Evolutionary conservation across 495 filamentous ascomycete species (phyloP).

Genomic region (Penicillium silybi): DNA sequence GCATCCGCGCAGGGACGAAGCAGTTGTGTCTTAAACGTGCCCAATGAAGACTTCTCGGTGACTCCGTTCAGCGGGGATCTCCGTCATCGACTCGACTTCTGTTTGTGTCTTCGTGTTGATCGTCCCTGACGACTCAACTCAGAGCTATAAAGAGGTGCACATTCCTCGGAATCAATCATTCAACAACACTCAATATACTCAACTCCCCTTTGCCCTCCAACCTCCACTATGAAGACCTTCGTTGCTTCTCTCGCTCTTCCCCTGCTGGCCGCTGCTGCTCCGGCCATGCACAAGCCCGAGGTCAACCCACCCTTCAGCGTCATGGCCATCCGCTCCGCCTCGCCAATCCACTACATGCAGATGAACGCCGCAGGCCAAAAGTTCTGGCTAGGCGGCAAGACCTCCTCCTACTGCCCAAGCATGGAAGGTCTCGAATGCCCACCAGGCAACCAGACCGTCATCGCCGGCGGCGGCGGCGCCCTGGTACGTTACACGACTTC

Average conservation of each 20-base stretch:
- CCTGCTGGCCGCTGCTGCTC: slow-evolving; percentile 28
- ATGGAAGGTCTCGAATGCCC: slow-evolving; percentile 29
- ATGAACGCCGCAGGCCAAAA: slow-evolving; percentile 37
- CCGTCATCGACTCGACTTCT: slow-evolving; percentile 4
- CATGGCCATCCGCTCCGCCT: slow-evolving; percentile 38
- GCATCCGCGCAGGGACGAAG: background rate
- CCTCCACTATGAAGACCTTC: slow-evolving; percentile 28
- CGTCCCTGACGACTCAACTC: background rate
- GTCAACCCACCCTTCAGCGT: slow-evolving; percentile 29
- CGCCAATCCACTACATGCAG: slow-evolving; percentile 37
- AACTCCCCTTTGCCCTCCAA: too few relatives aligned
- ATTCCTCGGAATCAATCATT: background rate
- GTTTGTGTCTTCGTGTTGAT: too few relatives aligned
- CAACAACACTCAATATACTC: background rate
- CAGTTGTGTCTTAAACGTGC: slow-evolving; percentile 9
- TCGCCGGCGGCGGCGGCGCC: slow-evolving; percentile 32
- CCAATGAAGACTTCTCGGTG: slow-evolving; percentile 4
- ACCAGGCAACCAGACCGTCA: slow-evolving; percentile 40
- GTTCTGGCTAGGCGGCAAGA: slow-evolving; percentile 40
- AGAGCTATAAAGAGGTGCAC: slow-evolving; percentile 9
- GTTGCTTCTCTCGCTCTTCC: slow-evolving; percentile 26
- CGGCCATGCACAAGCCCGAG: slow-evolving; percentile 5
- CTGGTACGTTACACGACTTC: slow-evolving; percentile 24
- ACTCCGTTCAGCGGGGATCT: slow-evolving; percentile 1
- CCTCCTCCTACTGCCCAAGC: slow-evolving; percentile 39